phyloP scores from a whole-genome alignment of 2,329 filamentous ascomycete species.

The Fusarium hostae region DNA sequence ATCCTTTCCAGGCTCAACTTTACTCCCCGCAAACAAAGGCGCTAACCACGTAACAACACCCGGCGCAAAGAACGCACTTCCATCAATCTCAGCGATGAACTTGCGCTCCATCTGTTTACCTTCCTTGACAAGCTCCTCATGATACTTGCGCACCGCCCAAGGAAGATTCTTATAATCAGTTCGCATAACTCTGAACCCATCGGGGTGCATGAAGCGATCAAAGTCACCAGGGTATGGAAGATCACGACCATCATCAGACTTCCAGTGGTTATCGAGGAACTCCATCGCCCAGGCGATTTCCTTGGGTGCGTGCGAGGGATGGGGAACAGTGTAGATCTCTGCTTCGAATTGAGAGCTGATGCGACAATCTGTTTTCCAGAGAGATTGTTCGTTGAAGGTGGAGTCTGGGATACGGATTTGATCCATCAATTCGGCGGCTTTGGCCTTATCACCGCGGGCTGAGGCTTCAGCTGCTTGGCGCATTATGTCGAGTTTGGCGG shows the following conservation, averaged over 20 bases:
- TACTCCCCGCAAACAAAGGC: constrained; percentile 23
- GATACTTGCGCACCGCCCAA: constrained; percentile 28
- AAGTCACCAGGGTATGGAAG: constrained; percentile 32
- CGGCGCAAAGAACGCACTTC: constrained; percentile 26
- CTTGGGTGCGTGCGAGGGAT: constrained; percentile 8
- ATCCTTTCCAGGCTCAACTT: constrained; percentile 16
- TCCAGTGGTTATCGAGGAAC: constrained; percentile 29
- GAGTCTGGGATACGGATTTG: neutral
- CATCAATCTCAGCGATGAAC: constrained; percentile 26
- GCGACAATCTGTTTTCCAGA: constrained; percentile 19
- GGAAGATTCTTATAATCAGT: constrained; percentile 22
- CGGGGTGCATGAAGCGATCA: constrained; percentile 20
- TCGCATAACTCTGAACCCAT: constrained; percentile 24
- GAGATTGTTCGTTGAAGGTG: neutral
- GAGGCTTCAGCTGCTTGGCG: constrained; percentile 5
- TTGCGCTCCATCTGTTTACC: constrained; percentile 22
- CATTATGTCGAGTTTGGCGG: neutral
- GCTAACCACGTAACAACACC: constrained; percentile 28
- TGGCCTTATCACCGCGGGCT: constrained; percentile 3
- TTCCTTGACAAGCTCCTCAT: constrained; percentile 18
- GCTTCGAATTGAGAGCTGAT: constrained; percentile 14
- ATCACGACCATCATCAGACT: constrained; percentile 15
- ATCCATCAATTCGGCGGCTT: constrained; percentile 1
- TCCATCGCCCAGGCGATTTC: constrained; percentile 25
- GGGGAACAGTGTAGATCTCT: constrained; percentile 18